Conservation (phyloP, 2,329 filamentous ascomycete species). For the Fusarium tuaranense region DNA sequence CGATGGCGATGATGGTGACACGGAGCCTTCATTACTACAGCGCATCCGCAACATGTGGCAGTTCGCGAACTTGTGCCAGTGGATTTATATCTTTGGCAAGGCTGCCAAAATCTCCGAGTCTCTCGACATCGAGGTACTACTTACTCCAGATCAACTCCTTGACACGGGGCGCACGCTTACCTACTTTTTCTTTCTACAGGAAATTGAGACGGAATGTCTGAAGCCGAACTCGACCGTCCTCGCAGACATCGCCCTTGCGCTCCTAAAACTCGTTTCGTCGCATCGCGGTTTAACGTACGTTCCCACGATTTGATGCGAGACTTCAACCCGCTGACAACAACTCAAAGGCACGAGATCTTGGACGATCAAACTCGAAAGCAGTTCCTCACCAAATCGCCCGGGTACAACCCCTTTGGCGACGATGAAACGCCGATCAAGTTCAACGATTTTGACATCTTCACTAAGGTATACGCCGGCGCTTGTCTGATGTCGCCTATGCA, state of each 20-base stretch:
- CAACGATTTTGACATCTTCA: slow-evolving; percentile 82
- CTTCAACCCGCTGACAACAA: slow-evolving; percentile 17
- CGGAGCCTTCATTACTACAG: slow-evolving; percentile 56
- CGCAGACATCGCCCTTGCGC: slow-evolving; percentile 82
- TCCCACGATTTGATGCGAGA: not conserved
- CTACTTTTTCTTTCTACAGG: slow-evolving; percentile 61
- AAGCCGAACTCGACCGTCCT: slow-evolving; percentile 82
- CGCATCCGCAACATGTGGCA: slow-evolving; percentile 93
- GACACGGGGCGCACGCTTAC: not conserved
- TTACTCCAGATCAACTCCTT: slow-evolving; percentile 17
- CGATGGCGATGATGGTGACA: slow-evolving; percentile 30
- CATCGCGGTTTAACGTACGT: slow-evolving; percentile 91
- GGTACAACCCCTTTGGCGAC: slow-evolving; percentile 86
- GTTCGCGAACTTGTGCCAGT: slow-evolving; percentile 94
- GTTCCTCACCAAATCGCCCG: slow-evolving; percentile 83
- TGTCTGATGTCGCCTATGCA: too few species aligned
- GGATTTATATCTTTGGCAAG: slow-evolving; percentile 90
- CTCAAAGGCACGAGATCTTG: slow-evolving; percentile 80
- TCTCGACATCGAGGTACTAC: slow-evolving; percentile 85
- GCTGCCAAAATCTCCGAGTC: slow-evolving; percentile 90
- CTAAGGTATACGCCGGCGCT: slow-evolving; percentile 70
- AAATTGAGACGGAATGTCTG: slow-evolving; percentile 88
- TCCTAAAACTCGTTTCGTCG: slow-evolving; percentile 94
- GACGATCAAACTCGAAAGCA: slow-evolving; percentile 94
- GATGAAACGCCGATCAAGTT: slow-evolving; percentile 81